Evolutionary conservation across 805 yeast species (phyloP).

Genomic region (Middelhovenomyces tepae): DNA sequence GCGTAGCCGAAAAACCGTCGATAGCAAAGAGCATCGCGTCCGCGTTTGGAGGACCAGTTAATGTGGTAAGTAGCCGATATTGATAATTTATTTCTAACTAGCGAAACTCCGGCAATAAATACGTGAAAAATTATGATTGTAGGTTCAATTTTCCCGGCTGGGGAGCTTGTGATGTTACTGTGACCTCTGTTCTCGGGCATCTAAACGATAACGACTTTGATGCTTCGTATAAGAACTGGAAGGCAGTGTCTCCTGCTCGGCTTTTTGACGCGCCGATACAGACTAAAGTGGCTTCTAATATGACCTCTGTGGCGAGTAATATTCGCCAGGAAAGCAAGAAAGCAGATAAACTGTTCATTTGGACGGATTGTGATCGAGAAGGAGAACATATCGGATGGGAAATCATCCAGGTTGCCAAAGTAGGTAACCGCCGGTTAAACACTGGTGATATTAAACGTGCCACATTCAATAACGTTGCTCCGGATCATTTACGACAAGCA

Average conservation of each 20-base stretch:
- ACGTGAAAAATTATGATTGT: conserved; percentile 73
- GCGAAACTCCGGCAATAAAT: conserved; percentile 46
- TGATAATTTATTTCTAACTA: background rate
- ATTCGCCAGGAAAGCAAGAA: conserved; percentile 55
- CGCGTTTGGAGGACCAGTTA: conserved; percentile 57
- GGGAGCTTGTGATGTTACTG: conserved; percentile 70
- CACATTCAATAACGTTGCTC: conserved; percentile 78
- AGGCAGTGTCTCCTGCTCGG: conserved; percentile 50
- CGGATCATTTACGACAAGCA: conserved; percentile 61
- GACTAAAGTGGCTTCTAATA: conserved; percentile 32
- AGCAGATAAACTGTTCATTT: conserved; percentile 66
- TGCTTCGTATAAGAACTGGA: conserved; percentile 47
- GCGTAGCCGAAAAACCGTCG: conserved; percentile 96
- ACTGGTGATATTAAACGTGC: conserved; percentile 59
- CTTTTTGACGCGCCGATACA: conserved; percentile 66
- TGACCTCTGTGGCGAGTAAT: conserved; percentile 48
- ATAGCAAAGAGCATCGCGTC: conserved; percentile 78
- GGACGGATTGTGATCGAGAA: conserved; percentile 98
- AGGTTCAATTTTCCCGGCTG: conserved; percentile 50
- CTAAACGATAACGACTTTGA: conserved; percentile 56
- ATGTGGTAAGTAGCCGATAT: conserved; percentile 18
- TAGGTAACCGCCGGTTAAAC: conserved; percentile 38
- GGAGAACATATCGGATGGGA: conserved; percentile 92
- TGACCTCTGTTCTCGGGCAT: conserved; percentile 94
- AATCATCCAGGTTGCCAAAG: conserved; percentile 59